Evolutionary conservation across 176 grass and related monocot genomes (phyloP), one percentile per base, ranked within the genome.

Genomic region (Oryza glumipatula): DNA sequence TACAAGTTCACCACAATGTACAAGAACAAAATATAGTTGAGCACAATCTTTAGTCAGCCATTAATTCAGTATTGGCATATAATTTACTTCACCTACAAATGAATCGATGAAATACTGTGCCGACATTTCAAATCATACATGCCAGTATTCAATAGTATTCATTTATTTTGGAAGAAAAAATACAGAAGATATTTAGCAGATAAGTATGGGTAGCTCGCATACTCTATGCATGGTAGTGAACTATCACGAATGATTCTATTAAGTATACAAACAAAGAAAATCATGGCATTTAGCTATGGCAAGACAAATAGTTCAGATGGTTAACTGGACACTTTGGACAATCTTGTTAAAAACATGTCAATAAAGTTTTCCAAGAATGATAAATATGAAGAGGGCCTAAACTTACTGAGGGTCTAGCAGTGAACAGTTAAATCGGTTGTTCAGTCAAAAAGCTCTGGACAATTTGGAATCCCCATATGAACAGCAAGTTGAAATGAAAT

Each of bases 1-100:
- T 68, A 85, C 16, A 89, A 80, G 64, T 52, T 12, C 65, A 71
- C 39, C 44, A 12, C 15, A 74, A 47, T 26, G 9, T 28, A 14
- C 21, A 16, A 65, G 43, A 21, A 67, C 23, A 28, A 24, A 60
- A 72, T 43, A 17, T 11, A 61, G 67, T 60, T 60, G 9, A 36
- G 36, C 36, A 73, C 63, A 64, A 64, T 54, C 69, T 52, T 71
- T 82, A 46, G 6, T 9, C 19, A 76, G 67, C 17, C 61, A 22
- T 9, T 22, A 22, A 22, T 61, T 61, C 58, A 84, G 38, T 41
- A 83, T 24, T 24, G 11, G 22, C 58, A 83, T 0, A 11, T 21
- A 24, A 43, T 49, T 74, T 75, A 8, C 60, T 61, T 61, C 3
- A 8, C 22, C 28, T 74, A 65, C 15, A 36, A 38, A 68, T 68